Percentiles rank a stretch among this genome's conserved stretches.
Evolutionary conservation across 768 basidiomycete genomes (phyloP).

Genomic region (Hericium erinaceus): DNA sequence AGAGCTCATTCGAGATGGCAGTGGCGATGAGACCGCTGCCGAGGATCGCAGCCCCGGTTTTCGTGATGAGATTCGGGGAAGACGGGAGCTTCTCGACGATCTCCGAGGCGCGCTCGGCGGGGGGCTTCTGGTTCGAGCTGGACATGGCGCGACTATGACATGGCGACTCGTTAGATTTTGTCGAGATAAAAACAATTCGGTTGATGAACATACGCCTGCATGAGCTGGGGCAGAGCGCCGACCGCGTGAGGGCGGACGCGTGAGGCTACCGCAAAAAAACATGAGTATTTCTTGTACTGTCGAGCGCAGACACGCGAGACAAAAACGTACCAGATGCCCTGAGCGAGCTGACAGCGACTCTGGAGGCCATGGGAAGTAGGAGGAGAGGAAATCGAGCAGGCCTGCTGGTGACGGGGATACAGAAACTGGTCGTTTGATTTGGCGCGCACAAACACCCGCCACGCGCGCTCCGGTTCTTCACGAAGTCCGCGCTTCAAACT

Average conservation of each 20-base stretch:
- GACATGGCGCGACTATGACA: conserved; percentile 55
- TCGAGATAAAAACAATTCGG: not conserved
- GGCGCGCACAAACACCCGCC: conserved; percentile 1
- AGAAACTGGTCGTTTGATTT: not conserved
- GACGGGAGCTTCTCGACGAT: conserved; percentile 83
- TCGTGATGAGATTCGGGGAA: conserved; percentile 83
- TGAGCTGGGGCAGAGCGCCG: conserved; percentile 35
- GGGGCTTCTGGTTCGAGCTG: conserved; percentile 47
- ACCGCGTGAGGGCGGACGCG: conserved; percentile 27
- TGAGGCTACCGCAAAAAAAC: conserved; percentile 8
- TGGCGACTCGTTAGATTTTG: not conserved
- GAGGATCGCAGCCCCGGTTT: conserved; percentile 87
- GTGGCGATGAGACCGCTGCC: conserved; percentile 83
- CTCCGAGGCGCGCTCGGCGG: conserved; percentile 82
- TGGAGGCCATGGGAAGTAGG: conserved; percentile 16
- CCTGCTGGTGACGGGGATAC: conserved; percentile 2
- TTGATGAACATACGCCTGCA: conserved; percentile 35
- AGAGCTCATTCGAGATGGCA: conserved; percentile 94
- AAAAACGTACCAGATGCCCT: conserved; percentile 15
- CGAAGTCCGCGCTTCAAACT: too few species aligned
- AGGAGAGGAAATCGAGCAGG: not conserved
- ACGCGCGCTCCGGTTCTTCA: not conserved
- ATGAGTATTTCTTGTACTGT: too few species aligned
- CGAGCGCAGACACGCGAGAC: not conserved
- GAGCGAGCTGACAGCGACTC: conserved; percentile 18